Conservation (phyloP, 345 rosid species). For the Rhodomyrtus tomentosa region DNA sequence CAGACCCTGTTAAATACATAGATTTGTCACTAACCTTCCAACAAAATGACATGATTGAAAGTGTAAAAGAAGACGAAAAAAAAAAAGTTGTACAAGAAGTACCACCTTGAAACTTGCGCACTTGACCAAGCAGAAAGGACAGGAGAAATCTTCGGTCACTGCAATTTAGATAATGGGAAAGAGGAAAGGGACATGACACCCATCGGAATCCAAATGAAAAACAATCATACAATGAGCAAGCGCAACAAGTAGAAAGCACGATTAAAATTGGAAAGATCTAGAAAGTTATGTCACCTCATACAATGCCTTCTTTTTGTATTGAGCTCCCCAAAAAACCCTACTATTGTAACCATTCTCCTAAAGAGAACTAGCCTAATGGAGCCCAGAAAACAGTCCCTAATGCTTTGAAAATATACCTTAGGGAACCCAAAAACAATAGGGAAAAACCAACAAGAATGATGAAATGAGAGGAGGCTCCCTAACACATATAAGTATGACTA, state of each 20-base stretch:
- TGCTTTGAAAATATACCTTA: neutral
- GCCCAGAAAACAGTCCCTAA: neutral
- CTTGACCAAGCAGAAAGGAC: constrained; percentile 95
- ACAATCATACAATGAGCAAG: neutral
- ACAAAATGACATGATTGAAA: neutral
- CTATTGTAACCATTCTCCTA: neutral
- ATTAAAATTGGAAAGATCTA: neutral
- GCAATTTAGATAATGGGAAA: constrained; percentile 9
- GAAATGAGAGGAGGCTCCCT: neutral
- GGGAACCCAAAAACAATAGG: neutral
- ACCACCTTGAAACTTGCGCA: constrained; percentile 92
- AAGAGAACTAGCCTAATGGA: neutral
- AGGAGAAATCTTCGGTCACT: constrained; percentile 98
- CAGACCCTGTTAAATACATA: constrained; percentile 46
- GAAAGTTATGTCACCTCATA: neutral
- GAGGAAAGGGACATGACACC: neutral
- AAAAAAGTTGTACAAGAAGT: neutral
- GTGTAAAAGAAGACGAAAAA: neutral
- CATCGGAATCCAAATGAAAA: neutral
- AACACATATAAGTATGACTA: neutral
- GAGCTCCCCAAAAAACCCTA: neutral
- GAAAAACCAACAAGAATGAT: neutral
- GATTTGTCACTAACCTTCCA: neutral
- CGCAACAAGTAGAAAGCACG: neutral
- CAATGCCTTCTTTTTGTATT: neutral